These are phyloP conservation scores for Podaxis rugospora DNA, from an alignment of 768 basidiomycete genomes.

Conservation along the genomic window DNA sequence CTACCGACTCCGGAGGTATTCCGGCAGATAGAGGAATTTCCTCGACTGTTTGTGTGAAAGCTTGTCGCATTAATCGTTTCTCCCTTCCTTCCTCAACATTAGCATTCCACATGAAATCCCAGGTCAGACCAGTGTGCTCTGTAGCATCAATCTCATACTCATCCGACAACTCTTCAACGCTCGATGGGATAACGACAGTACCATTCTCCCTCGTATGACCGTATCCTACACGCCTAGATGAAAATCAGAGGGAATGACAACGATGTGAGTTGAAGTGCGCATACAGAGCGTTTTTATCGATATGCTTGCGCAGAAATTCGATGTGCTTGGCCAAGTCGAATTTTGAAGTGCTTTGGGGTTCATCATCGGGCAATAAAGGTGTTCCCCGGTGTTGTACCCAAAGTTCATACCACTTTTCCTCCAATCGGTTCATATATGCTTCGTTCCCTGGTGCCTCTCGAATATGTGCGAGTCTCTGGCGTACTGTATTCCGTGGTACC, in stretches of 20 bases:
- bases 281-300: conserved; percentile 86
- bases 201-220: conserved; percentile 36
- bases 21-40: conserved; percentile 28
- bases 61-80: conserved; percentile 54
- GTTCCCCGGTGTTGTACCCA: conserved; percentile 74
- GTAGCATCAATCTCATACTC: conserved; percentile 48
- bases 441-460: conserved; percentile 62
- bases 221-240: conserved; percentile 60
- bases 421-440: conserved; percentile 72
- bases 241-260: conserved; percentile 13
- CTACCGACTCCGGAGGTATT: conserved; percentile 33
- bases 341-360: conserved; percentile 60
- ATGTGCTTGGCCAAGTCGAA: conserved; percentile 83
- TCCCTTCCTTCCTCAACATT: conserved; percentile 74
- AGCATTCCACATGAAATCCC: conserved; percentile 75
- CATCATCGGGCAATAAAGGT: conserved; percentile 61
- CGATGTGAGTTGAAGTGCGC: conserved; percentile 25
- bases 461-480: conserved; percentile 61
- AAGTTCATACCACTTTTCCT: conserved; percentile 76
- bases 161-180: conserved; percentile 37
- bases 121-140: conserved; percentile 38
- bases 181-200: conserved; percentile 33
- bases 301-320: conserved; percentile 70
- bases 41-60: conserved; percentile 44
- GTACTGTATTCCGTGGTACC: conserved; percentile 67